phyloP scores from a whole-genome alignment of 495 filamentous ascomycete genomes.

The Lophiostoma macrostomum region DNA sequence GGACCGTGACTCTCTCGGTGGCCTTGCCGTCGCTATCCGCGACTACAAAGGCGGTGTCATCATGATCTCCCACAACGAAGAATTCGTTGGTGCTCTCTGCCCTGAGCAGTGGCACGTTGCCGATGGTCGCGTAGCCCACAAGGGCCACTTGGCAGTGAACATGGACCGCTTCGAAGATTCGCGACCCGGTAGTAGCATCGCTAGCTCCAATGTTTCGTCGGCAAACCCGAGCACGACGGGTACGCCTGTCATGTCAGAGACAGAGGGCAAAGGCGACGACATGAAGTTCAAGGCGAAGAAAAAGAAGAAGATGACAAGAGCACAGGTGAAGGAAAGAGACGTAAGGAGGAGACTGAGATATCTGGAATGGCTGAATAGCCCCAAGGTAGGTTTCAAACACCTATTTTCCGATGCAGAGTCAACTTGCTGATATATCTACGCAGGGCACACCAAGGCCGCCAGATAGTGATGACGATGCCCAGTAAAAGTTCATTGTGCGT shows the following conservation, averaged over 20 bases:
- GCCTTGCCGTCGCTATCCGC: constrained; percentile 90
- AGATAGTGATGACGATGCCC: constrained; percentile 38
- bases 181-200: constrained; percentile 54
- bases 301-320: constrained; percentile 99
- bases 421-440: neutral
- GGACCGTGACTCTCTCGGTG: constrained; percentile 94
- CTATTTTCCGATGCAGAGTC: neutral
- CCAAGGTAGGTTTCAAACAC: constrained; percentile 38
- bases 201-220: constrained; percentile 49
- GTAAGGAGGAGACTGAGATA: constrained; percentile 82
- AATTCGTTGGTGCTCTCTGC: constrained; percentile 93
- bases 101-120: constrained; percentile 92
- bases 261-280: constrained; percentile 67
- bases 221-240: constrained; percentile 56
- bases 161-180: constrained; percentile 85
- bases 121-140: constrained; percentile 80
- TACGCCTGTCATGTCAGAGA: constrained; percentile 78
- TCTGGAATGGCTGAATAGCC: constrained; percentile 85
- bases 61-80: constrained; percentile 99
- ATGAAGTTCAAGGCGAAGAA: constrained; percentile 93
- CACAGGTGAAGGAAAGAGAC: constrained; percentile 91
- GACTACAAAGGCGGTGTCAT: constrained; percentile 98
- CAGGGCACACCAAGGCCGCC: constrained; percentile 7
- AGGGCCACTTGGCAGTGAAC: constrained; percentile 68
- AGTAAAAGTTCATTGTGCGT: constrained; percentile 11